Evolutionary conservation across 192 early-diverging fungal genomes (phyloP).

Genomic region (Dissophora globulifera): DNA sequence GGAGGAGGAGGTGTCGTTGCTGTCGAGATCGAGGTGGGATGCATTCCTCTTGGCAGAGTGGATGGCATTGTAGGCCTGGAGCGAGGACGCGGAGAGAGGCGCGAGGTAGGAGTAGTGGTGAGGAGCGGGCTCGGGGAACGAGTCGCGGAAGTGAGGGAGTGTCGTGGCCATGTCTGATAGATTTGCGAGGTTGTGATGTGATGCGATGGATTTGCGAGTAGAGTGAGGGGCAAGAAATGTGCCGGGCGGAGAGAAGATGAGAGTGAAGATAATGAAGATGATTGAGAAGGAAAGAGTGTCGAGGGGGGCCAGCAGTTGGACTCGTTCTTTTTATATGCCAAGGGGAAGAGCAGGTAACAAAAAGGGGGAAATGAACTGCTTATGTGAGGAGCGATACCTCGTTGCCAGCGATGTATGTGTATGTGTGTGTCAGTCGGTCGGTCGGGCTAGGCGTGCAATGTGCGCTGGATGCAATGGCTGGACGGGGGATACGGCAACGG

Average conservation of each 20-base stretch:
- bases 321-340: constrained; percentile 11
- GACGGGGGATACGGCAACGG: too few species aligned
- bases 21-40: background rate
- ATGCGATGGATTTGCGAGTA: background rate
- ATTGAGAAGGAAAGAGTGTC: background rate
- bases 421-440: too few species aligned
- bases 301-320: background rate
- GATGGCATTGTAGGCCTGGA: constrained; percentile 25
- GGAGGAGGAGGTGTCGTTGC: background rate
- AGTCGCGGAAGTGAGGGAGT: constrained; percentile 33
- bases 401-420: too few species aligned
- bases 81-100: constrained; percentile 33
- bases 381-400: background rate
- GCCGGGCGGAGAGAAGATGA: too few species aligned
- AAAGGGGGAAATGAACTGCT: background rate
- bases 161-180: constrained; percentile 17
- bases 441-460: too few species aligned
- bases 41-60: constrained; percentile 23
- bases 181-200: constrained; percentile 2
- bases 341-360: background rate
- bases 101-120: constrained; percentile 11
- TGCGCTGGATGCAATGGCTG: too few species aligned
- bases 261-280: background rate
- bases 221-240: background rate
- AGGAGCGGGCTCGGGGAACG: constrained; percentile 9